These are phyloP conservation scores for Trichoderma gracile DNA, from an alignment of 2,329 filamentous ascomycete species.

Conservation along the genomic window DNA sequence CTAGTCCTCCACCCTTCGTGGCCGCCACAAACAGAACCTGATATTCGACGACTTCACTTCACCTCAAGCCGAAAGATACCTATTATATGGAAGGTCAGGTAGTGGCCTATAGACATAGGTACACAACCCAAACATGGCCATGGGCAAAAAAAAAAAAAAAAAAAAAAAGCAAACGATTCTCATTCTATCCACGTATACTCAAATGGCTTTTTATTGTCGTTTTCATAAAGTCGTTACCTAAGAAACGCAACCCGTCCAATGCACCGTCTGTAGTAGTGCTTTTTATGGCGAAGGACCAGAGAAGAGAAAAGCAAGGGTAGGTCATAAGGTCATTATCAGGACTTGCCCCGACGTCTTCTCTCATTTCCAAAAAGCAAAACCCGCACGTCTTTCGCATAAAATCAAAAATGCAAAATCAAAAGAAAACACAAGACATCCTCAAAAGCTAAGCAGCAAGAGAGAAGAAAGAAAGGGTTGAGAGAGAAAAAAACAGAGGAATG, in stretches of 20 bases:
- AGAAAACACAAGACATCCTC: background rate
- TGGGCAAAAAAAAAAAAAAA: background rate
- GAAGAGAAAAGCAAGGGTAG: conserved; percentile 32
- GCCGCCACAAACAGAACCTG: too few species aligned
- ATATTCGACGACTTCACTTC: too few species aligned
- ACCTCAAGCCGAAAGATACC: too few species aligned
- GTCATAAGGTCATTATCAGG: conserved; percentile 43
- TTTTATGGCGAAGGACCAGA: conserved; percentile 33
- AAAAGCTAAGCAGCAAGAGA: conserved; percentile 20
- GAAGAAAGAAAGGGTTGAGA: conserved; percentile 19
- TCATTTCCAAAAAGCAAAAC: conserved; percentile 32
- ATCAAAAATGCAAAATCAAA: background rate
- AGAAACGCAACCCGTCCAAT: conserved; percentile 41
- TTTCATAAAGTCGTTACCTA: conserved; percentile 45
- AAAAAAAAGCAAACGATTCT: background rate
- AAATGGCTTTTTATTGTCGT: conserved; percentile 44
- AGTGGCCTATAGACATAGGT: background rate
- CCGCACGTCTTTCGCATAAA: conserved; percentile 21
- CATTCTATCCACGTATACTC: conserved; percentile 27
- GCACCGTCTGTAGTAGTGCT: conserved; percentile 38
- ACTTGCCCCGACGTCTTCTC: conserved; percentile 32
- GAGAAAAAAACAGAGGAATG: conserved; percentile 11
- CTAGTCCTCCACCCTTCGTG: too few species aligned
- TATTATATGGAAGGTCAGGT: too few species aligned
- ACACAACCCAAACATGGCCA: background rate